Evolutionary conservation across 129 eudicot genomes (phyloP).

Genomic region (Centaurea solstitialis): DNA sequence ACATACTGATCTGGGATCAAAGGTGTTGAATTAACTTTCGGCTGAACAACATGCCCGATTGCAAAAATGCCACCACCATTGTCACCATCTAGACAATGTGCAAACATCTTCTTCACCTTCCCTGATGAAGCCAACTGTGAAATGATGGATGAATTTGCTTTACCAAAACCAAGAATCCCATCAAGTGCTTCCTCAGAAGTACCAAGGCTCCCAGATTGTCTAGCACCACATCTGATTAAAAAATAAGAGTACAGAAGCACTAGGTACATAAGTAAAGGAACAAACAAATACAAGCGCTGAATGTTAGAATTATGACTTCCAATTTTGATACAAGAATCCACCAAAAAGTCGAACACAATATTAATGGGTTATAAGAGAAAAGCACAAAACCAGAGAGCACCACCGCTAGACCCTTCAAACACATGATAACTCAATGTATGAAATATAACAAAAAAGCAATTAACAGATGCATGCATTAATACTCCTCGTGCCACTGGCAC

Average conservation of each 20-base stretch:
- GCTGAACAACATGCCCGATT: constrained; percentile 89
- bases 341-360: background rate
- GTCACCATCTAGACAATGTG: constrained; percentile 92
- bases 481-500: background rate
- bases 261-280: constrained; percentile 8
- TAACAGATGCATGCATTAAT: background rate
- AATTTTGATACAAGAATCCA: background rate
- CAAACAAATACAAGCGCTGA: constrained; percentile 9
- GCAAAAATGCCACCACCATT: constrained; percentile 97
- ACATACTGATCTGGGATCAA: constrained; percentile 78
- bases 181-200: constrained; percentile 88
- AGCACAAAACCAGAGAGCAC: background rate
- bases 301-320: background rate
- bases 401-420: constrained; percentile 1
- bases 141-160: constrained; percentile 79
- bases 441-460: constrained; percentile 1
- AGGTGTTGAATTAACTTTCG: constrained; percentile 84
- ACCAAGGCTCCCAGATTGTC: constrained; percentile 68
- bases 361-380: background rate
- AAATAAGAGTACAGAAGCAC: constrained; percentile 8
- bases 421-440: background rate
- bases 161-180: constrained; percentile 93
- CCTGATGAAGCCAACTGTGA: constrained; percentile 93
- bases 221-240: constrained; percentile 70
- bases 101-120: constrained; percentile 90